These are phyloP conservation scores for Odonthalia washingtoniensis DNA, from an alignment of 31 red algal genomes.

Conservation along the genomic window DNA sequence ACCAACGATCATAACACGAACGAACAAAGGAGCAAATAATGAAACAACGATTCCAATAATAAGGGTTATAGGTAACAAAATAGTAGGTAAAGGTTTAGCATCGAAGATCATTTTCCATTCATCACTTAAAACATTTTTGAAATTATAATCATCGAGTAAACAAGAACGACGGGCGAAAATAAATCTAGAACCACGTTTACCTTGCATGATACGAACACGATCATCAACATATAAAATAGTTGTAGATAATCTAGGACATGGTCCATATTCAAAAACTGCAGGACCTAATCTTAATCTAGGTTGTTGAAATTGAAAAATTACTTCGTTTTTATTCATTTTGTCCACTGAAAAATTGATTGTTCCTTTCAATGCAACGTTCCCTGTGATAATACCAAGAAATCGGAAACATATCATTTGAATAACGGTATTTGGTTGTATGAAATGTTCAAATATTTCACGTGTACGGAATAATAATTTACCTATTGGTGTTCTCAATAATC, in stretches of 20 bases:
- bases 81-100: slow-evolving; percentile 35
- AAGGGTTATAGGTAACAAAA: slow-evolving; percentile 19
- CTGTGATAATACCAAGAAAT: slow-evolving; percentile 22
- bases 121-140: background rate
- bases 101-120: slow-evolving; percentile 55
- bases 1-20: background rate
- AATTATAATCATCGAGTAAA: no score
- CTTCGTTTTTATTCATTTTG: slow-evolving; percentile 8
- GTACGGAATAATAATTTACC: slow-evolving; percentile 35
- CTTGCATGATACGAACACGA: slow-evolving; percentile 43
- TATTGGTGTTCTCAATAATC: slow-evolving; percentile 37
- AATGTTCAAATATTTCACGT: slow-evolving; percentile 51
- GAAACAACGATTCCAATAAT: background rate
- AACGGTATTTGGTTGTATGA: slow-evolving; percentile 46
- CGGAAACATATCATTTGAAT: slow-evolving; percentile 68
- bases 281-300: slow-evolving; percentile 22
- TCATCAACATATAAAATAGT: slow-evolving; percentile 50
- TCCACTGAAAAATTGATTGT: background rate
- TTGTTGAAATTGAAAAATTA: slow-evolving; percentile 35
- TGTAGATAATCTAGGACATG: slow-evolving; percentile 1
- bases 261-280: slow-evolving; percentile 60
- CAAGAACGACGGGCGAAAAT: slow-evolving; percentile 38
- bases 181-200: slow-evolving; percentile 45
- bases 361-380: slow-evolving; percentile 40
- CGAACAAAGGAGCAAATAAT: background rate